Conservation (phyloP, 225 moss, liverwort and hornwort species). For the Physcomitrellopsis africana region DNA sequence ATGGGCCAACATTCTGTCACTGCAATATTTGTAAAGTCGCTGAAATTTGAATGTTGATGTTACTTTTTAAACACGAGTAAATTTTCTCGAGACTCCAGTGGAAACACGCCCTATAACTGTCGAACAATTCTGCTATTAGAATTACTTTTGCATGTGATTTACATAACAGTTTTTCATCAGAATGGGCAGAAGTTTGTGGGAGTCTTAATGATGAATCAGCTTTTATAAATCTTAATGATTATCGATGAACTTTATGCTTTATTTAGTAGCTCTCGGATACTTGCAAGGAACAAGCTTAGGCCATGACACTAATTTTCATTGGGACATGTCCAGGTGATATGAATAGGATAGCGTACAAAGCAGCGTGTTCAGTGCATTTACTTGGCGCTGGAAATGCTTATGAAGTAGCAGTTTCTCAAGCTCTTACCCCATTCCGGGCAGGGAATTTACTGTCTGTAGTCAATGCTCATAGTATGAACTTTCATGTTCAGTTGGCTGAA, state of each 20-base stretch:
- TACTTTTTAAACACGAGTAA: background rate
- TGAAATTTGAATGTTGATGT: background rate
- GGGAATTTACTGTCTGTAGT: conserved; percentile 38
- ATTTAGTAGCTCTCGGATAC: background rate
- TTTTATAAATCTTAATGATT: background rate
- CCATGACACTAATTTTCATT: conserved; percentile 3
- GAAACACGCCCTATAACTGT: conserved; percentile 16
- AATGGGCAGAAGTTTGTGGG: background rate
- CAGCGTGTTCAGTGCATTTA: conserved; percentile 75
- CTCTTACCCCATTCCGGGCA: conserved; percentile 39
- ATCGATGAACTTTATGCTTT: background rate
- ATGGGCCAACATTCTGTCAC: background rate
- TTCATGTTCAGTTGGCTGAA: conserved; percentile 7
- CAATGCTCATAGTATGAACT: conserved; percentile 32
- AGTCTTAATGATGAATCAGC: background rate
- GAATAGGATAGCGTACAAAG: conserved; percentile 71
- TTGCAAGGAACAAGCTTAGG: too few relatives aligned
- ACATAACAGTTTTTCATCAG: background rate
- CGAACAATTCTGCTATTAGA: background rate
- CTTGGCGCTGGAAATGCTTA: conserved; percentile 52
- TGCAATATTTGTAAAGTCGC: background rate
- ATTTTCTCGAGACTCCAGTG: background rate
- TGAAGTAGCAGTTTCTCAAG: conserved; percentile 40
- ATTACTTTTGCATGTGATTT: background rate
- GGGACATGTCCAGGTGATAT: conserved; percentile 54